Evolutionary conservation across 2,329 filamentous ascomycete species (phyloP).

Genomic region (Raffaelea albimanens): DNA sequence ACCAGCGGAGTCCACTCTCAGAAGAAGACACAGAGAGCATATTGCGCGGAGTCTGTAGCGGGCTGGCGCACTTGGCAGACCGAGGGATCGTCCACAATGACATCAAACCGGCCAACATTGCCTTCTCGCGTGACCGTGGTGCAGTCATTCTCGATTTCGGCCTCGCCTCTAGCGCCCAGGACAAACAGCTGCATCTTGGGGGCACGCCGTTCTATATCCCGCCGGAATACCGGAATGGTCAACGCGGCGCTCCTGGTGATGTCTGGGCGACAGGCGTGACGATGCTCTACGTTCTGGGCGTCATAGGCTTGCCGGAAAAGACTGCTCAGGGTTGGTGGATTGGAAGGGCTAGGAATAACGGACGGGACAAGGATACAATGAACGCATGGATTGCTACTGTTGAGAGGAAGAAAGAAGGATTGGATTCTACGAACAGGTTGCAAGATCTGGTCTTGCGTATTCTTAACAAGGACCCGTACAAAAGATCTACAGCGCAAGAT

Average conservation of each 20-base stretch:
- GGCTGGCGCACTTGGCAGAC: not conserved
- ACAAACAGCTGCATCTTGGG: not conserved
- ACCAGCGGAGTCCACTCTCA: not conserved
- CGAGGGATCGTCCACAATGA: not conserved
- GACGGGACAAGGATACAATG: not conserved
- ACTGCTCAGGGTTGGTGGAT: not conserved
- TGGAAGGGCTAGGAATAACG: too few species aligned
- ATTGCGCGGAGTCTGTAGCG: not conserved
- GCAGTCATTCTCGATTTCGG: not conserved
- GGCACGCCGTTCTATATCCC: not conserved
- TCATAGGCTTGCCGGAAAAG: not conserved
- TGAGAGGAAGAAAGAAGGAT: too few species aligned
- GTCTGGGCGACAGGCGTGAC: not conserved
- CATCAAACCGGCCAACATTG: not conserved
- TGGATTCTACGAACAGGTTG: too few species aligned
- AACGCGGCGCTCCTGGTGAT: not conserved
- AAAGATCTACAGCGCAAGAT: too few species aligned
- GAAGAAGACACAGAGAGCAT: not conserved
- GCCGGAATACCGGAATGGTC: not conserved
- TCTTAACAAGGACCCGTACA: too few species aligned
- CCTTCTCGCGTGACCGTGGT: not conserved
- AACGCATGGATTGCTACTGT: too few species aligned
- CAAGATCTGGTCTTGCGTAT: too few species aligned
- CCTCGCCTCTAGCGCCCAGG: not conserved
- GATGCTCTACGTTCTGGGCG: not conserved